Evolutionary conservation across 2,329 filamentous ascomycete species (phyloP), one percentile per base, ranked within the genome.

Genomic region (Trichophyton simii): DNA sequence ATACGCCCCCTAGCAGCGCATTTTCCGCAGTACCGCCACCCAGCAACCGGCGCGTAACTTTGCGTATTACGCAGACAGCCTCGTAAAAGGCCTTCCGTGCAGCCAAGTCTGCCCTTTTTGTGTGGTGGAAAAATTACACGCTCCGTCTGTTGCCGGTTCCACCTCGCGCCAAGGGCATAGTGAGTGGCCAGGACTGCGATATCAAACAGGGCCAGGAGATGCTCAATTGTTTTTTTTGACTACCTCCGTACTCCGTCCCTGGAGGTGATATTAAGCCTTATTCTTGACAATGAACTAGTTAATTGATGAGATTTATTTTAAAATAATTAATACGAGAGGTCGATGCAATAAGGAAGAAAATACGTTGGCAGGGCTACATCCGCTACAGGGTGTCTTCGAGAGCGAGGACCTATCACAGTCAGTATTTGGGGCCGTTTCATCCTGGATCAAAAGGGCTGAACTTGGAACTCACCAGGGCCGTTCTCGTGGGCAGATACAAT

Each of bases 401-500:
- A 15, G 81, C 82, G 59, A 85, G 73, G 20, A 84, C 76, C 82
- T 84, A 48, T 28, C 58, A 2, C 60, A 9, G 34, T 59, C 22
- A 50, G 34, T 25, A 44, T 15, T 36, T 28, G 52, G 15, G n/a
- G n/a, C 15, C 54, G 54, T 57, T 36, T 52, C 46, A 52, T 25
- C 20, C n/a, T 57, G 36, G 36, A 42, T 44, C 54, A 20, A 44
- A 3, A 58, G 41, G 11, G 15, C 28, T 18, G 57, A 57, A 20
- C 36, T 7, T 52, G 48, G 44, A 15, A 78, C 81, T 77, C 73
- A 95, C 91, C 73, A 96, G 78, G 20, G 90, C 92, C 64, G 87
- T 91, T 68, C 92, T 81, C 59, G 84, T 84, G 15, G 92, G 92
- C 63, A 95, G 83, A 72, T 99, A 99, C 60, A 96, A 83, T 72